Evolutionary conservation across 73 alveolate species (phyloP).

Genomic region (Effrenium voratum): DNA sequence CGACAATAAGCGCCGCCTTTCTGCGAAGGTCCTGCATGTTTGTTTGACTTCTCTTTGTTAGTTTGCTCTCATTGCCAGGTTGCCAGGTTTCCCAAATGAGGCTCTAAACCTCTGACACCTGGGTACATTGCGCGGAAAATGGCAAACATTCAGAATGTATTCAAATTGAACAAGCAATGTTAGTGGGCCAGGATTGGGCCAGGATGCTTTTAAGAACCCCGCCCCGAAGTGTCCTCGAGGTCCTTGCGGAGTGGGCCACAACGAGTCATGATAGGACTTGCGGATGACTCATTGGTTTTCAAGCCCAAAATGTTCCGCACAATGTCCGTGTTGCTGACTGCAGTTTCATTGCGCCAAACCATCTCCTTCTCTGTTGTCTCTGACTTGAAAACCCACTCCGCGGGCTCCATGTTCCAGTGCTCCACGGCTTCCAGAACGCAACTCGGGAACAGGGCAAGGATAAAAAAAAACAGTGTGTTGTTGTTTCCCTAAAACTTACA

Average conservation of each 20-base stretch:
- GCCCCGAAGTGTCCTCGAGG: conserved; percentile 17
- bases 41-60: no score
- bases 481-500: not conserved
- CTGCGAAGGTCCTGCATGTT: no score
- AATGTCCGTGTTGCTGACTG: not conserved
- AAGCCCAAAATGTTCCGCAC: not conserved
- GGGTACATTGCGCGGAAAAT: no score
- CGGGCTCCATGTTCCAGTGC: not conserved
- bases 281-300: not conserved
- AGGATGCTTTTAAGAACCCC: no score
- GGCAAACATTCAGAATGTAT: no score
- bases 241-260: not conserved
- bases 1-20: no score
- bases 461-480: not conserved
- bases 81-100: no score
- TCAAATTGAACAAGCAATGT: no score
- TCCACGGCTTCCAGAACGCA: not conserved
- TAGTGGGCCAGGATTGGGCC: no score
- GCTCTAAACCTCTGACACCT: no score
- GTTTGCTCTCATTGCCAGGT: no score
- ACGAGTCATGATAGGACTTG: not conserved
- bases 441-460: not conserved
- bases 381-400: not conserved
- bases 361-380: not conserved
- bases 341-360: not conserved